Evolutionary conservation across 208 protist genomes (phyloP).

Genomic region (Leishmania amazonensis): DNA sequence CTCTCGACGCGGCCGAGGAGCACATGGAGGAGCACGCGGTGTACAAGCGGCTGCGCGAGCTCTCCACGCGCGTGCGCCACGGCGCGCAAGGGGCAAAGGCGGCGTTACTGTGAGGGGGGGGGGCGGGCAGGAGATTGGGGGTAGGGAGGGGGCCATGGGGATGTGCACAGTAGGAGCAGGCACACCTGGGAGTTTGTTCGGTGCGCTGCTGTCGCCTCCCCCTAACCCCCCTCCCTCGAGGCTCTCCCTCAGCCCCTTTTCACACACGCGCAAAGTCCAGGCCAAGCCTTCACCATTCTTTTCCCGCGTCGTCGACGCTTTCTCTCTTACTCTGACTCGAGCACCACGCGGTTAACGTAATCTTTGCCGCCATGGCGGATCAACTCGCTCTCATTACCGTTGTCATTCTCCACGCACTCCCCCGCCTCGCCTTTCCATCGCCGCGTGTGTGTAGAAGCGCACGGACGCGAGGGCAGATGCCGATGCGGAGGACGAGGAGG

Average conservation of each 20-base stretch:
- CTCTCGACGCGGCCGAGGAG: constrained; percentile 70
- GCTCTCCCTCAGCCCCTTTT: background rate
- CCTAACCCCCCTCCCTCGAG: background rate
- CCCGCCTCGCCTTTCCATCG: background rate
- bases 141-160: background rate
- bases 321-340: background rate
- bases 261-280: background rate
- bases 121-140: background rate
- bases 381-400: too few species aligned
- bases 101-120: constrained; percentile 8
- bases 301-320: background rate
- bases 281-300: background rate
- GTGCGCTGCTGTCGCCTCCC: background rate
- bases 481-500: background rate
- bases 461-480: background rate
- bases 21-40: constrained; percentile 57
- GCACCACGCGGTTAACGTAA: background rate
- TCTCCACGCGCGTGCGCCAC: constrained; percentile 38
- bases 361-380: background rate
- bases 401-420: background rate
- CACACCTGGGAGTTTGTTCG: background rate
- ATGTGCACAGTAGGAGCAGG: background rate
- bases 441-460: background rate
- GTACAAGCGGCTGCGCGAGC: constrained; percentile 54
- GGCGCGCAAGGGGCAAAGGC: constrained; percentile 61